Base-by-base conservation (phyloP, 73 alveolate genomes). In the Symbiodinium natans region DNA sequence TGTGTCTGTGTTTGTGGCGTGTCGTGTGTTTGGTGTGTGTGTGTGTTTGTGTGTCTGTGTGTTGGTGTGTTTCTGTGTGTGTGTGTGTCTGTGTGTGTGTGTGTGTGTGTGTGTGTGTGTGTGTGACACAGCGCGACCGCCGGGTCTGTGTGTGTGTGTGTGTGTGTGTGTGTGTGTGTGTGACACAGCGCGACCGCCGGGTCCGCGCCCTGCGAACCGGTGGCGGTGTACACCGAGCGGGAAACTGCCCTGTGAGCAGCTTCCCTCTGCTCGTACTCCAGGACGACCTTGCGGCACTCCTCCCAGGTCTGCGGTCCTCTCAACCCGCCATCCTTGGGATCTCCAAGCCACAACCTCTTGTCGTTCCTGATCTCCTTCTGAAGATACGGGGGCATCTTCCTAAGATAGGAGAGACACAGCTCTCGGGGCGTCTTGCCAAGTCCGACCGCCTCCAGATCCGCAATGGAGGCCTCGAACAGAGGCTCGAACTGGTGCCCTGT, bases 181-280 rank as follows among this genome's bases (percentile, higher is more conserved):
- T n/a, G n/a, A n/a, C n/a, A n/a, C n/a, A n/a, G n/a, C n/a, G n/a
- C n/a, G n/a, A n/a, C n/a, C n/a, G n/a, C n/a, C n/a, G n/a, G n/a
- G n/a, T n/a, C n/a, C n/a, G n/a, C n/a, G n/a, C n/a, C n/a, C n/a
- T n/a, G n/a, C n/a, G n/a, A n/a, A n/a, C n/a, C 9, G 9, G 59
- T 46, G 9, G 59, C 17, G 9, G 59, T 1, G 59, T 46, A 46
- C 25, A 46, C 80, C 1, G 80, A 9, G 48, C 5, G n/a, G 7
- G 80, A 77, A 0, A 40, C 31, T 11, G 93, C 93, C 13, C 48
- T 27, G 36, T 84, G 42, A 0, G 93, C 52, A 8, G 82, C 80
- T 36, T 84, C 93, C 21, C 93, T 5, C 33, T 84, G 93, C 80
- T 84, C 93, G 33, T 29, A 46, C 80, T 84, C 93, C 48, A 46